Conservation (phyloP, 2,329 filamentous ascomycete species). For the Fusarium ambrosium region DNA sequence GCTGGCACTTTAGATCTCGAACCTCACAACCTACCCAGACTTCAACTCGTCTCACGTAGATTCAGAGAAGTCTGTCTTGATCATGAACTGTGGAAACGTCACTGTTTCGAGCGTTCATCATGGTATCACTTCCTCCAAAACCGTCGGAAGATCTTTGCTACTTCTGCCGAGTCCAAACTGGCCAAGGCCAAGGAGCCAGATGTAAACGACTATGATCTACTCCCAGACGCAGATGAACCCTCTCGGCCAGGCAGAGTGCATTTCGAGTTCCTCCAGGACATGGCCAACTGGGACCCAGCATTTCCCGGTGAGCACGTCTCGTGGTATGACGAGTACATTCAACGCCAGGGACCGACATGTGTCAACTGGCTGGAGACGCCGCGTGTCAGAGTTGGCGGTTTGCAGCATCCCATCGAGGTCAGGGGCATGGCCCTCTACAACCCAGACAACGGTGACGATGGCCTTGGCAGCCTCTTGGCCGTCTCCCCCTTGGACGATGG, state of each 20-base stretch:
- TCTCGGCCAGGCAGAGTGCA: constrained; percentile 26
- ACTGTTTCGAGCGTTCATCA: constrained; percentile 79
- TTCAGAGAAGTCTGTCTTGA: constrained; percentile 79
- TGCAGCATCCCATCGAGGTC: constrained; percentile 70
- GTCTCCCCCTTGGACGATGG: constrained; percentile 88
- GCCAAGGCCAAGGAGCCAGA: constrained; percentile 18
- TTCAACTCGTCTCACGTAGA: constrained; percentile 78
- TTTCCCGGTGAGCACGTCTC: constrained; percentile 79
- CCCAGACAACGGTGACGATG: constrained; percentile 64
- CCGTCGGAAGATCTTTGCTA: constrained; percentile 51
- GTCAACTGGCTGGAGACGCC: constrained; percentile 83
- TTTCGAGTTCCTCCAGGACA: constrained; percentile 61
- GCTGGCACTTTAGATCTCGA: constrained; percentile 50
- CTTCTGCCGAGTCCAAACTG: constrained; percentile 36
- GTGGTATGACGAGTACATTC: constrained; percentile 93
- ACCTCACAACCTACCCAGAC: constrained; percentile 64
- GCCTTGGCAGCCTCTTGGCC: constrained; percentile 63
- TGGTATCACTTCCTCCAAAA: constrained; percentile 72
- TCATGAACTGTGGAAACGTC: constrained; percentile 79
- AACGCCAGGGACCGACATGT: constrained; percentile 80
- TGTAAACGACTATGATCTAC: constrained; percentile 11
- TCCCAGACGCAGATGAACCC: constrained; percentile 45
- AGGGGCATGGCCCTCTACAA: constrained; percentile 79
- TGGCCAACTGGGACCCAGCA: constrained; percentile 87
- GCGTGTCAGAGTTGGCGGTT: constrained; percentile 55